Evolutionary conservation across 371 early-diverging fungal species (phyloP).

Genomic region (Thermomucor indicae-seudaticae): DNA sequence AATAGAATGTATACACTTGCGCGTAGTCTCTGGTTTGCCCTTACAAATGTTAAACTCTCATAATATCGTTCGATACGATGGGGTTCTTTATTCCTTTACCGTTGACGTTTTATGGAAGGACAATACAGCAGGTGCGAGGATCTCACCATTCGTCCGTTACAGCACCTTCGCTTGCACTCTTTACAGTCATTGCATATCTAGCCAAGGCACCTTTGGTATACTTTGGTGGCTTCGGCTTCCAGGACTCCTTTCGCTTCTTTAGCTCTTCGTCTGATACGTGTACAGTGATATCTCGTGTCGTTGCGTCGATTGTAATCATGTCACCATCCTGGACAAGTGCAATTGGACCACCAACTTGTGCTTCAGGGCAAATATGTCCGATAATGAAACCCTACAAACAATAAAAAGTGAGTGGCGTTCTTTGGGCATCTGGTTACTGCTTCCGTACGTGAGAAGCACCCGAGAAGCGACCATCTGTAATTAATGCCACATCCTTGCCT

Average conservation of each 20-base stretch:
- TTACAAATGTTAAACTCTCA: too few relatives aligned
- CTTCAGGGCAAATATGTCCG: slow-evolving; percentile 96
- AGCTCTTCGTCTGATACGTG: slow-evolving; percentile 75
- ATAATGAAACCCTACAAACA: slow-evolving; percentile 83
- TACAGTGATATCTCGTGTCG: slow-evolving; percentile 60
- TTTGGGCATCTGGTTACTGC: too few relatives aligned
- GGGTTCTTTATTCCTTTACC: too few relatives aligned
- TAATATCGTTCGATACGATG: too few relatives aligned
- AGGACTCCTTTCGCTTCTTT: slow-evolving; percentile 55
- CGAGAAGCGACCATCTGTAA: slow-evolving; percentile 97
- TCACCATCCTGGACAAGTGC: slow-evolving; percentile 88
- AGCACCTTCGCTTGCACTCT: slow-evolving; percentile 76
- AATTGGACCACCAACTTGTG: slow-evolving; percentile 94
- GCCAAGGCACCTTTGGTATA: slow-evolving; percentile 81
- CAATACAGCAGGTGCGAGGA: too few relatives aligned
- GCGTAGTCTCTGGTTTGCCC: background rate
- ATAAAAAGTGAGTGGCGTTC: too few relatives aligned
- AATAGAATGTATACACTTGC: slow-evolving; percentile 14
- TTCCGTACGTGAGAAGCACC: slow-evolving; percentile 89
- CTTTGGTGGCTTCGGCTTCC: slow-evolving; percentile 80
- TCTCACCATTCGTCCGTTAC: slow-evolving; percentile 63
- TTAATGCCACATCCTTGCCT: slow-evolving; percentile 90
- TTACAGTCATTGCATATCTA: slow-evolving; percentile 85
- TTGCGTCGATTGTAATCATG: slow-evolving; percentile 81
- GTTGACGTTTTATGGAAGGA: too few relatives aligned